Evolutionary conservation across 768 basidiomycete species (phyloP), one percentile per base, ranked within the genome.

Genomic region (Amylocystis lapponica): DNA sequence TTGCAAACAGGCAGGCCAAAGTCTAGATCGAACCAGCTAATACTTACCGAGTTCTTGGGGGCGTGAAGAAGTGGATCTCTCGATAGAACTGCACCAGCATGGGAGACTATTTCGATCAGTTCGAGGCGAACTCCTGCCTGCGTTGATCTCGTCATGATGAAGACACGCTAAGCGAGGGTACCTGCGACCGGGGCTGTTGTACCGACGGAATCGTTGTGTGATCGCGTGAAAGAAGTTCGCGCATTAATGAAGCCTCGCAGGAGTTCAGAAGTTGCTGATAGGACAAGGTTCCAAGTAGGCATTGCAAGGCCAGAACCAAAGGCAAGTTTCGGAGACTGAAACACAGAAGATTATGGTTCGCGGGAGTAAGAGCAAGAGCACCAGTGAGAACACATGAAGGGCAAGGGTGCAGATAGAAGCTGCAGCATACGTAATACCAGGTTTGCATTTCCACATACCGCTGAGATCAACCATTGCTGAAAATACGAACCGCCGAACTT

Each of bases 11-110:
- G n/a, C 36, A 39, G 45, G 21, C 17, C 30, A 43, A 32, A 37
- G 45, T 39, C 32, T 32, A 36, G 48, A 46, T 39, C 48, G 44
- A 44, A 29, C 40, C 48, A 46, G 47, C 47, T 35, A 32, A 39
- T 33, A 37, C 36, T 37, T 37, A 29, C 29, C 29, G 10, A 30
- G 29, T 9, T 30, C n/a, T 30, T 30, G 29, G 29, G 29, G 10
- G n/a, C 33, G 33, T 34, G 16, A 17, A 19, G 33, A 7, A 10
- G 33, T 33, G 31, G 23, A 34, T 34, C 16, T 19, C 33, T 34
- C 14, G 7, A 36, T 9, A 22, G 35, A 22, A 10, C 19, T n/a
- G n/a, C n/a, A 16, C n/a, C n/a, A 16, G 26, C 26, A 14, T 40
- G 26, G 22, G 27, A 27, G 37, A 30, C 11, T 16, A 39, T 21